Evolutionary conservation across 768 basidiomycete genomes (phyloP), one percentile per base, ranked within the genome.

Genomic region (Tricholoma flavovirens): DNA sequence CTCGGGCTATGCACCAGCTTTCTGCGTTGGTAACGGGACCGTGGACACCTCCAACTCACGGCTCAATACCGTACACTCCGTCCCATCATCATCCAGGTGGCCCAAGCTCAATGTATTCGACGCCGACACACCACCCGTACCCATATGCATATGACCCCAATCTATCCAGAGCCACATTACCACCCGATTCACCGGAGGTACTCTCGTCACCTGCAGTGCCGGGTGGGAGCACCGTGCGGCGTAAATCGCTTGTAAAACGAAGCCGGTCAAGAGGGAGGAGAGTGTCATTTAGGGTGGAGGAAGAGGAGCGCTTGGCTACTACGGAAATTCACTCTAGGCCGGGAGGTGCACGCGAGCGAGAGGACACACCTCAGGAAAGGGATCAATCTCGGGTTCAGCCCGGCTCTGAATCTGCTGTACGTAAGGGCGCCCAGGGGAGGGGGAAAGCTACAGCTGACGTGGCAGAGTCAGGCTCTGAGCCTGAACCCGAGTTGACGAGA

Each of bases 221-320:
- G 14, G 65, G 60, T 53, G 46, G 29, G 17, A 66, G 60, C 43
- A 66, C 58, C 26, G 52, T 61, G 24, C 66, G 70, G 40, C 68
- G 64, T 53, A 72, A 71, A 54, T 72, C 75, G 0, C 60, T 76
- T 59, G 78, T 78, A 22, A 67, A 71, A 26, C 73, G 80, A 51
- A 83, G 83, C 66, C 75, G 69, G 49, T 82, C 83, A 17, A 68
- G 77, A 29, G 83, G 80, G 8, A 75, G 84, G 56, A 73, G 73
- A 21, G 84, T 86, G 2, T 83, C 83, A 10, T 87, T 87, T 64
- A 72, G 67, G 56, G 60, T 82, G 12, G 72, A 73, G 42, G 64
- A n/a, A n/a, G n/a, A 64, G 36, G 59, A 51, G 30, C 48, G 49
- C 49, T 42, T 59, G 30, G 63, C 62, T 24, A 59, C 57, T 40